These are phyloP conservation scores for Cystofilobasidium ferigula DNA, from an alignment of 768 basidiomycete species.

Conservation along the genomic window DNA sequence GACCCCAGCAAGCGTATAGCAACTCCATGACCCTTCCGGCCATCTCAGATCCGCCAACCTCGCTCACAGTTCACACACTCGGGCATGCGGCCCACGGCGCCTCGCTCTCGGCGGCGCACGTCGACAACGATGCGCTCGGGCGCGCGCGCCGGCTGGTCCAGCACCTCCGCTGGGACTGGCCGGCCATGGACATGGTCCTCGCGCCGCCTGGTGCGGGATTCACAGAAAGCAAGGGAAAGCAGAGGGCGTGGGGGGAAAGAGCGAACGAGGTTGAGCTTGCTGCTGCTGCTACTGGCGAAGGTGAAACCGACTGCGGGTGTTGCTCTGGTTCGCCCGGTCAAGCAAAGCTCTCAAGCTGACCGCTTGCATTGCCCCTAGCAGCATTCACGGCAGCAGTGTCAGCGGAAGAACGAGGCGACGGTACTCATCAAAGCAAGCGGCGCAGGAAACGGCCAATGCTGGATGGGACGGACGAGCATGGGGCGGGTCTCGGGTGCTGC, in stretches of 20 bases:
- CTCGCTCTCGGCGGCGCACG: background rate
- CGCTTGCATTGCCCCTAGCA: background rate
- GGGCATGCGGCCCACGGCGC: no score
- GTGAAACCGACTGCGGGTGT: no score
- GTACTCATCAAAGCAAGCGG: background rate
- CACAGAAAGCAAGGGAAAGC: background rate
- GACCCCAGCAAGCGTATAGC: no score
- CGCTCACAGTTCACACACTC: no score
- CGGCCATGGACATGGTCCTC: conserved; percentile 1
- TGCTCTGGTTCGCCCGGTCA: no score
- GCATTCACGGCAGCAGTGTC: no score
- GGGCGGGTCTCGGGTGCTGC: background rate
- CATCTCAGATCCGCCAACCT: no score
- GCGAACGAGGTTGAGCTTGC: background rate
- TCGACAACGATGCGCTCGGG: background rate
- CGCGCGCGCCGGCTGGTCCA: background rate
- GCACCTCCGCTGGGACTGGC: background rate
- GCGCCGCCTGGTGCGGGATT: background rate
- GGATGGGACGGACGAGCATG: background rate
- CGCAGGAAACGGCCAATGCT: no score
- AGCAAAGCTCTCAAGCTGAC: no score
- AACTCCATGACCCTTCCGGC: no score
- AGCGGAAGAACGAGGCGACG: background rate
- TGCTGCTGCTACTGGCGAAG: no score
- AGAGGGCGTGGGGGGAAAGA: background rate